A percentile compares a stretch with the other conserved stretches of the same genome.
Conservation (phyloP, 2,329 filamentous ascomycete species). For the Pseudogymnoascus sp. region DNA sequence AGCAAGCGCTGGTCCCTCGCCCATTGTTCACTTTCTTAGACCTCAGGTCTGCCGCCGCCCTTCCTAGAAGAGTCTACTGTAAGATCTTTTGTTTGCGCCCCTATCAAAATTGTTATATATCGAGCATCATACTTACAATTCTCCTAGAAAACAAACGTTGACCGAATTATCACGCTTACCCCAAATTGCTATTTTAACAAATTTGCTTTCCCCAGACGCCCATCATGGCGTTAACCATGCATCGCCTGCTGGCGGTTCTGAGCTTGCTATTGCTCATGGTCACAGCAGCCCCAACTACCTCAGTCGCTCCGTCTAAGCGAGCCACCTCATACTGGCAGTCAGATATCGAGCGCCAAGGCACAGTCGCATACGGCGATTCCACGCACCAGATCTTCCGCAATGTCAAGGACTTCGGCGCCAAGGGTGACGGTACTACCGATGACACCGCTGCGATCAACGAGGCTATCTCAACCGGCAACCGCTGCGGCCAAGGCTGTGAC, state of each 20-base stretch:
- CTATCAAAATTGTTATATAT: background rate
- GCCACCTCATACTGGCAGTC: conserved; percentile 23
- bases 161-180: background rate
- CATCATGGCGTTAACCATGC: background rate
- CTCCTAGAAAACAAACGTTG: background rate
- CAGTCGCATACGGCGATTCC: conserved; percentile 29
- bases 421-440: conserved; percentile 59
- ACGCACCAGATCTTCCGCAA: conserved; percentile 70
- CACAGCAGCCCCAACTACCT: background rate
- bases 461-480: conserved; percentile 67
- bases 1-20: conserved; percentile 3
- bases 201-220: background rate
- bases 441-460: conserved; percentile 82
- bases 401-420: conserved; percentile 67
- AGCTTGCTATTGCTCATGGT: conserved; percentile 5
- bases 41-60: background rate
- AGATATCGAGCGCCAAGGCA: conserved; percentile 25
- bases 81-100: background rate
- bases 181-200: background rate
- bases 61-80: background rate
- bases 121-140: background rate
- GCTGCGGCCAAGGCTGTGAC: conserved; percentile 75
- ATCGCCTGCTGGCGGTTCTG: conserved; percentile 1
- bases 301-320: background rate
- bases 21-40: conserved; percentile 1